A percentile compares a stretch with the other conserved stretches of the same genome.
These are phyloP conservation scores for Sporothrix variecibatus DNA, from an alignment of 2,329 filamentous ascomycete genomes.

Conservation along the genomic window DNA sequence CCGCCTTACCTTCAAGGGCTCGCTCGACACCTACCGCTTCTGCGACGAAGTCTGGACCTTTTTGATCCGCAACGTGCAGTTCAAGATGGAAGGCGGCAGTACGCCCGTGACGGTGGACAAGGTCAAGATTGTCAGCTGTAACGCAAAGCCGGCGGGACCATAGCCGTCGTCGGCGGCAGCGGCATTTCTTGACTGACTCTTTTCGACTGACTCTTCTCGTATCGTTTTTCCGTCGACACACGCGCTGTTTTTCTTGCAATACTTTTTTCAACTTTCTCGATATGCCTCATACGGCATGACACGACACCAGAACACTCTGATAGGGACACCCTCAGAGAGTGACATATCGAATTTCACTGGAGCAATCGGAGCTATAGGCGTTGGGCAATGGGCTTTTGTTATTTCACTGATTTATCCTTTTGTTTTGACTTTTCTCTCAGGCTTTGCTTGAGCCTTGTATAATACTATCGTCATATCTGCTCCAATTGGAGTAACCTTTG, in stretches of 20 bases:
- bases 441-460: neutral
- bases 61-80: slow-evolving; percentile 97
- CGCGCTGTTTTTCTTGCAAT: neutral
- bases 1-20: slow-evolving; percentile 93
- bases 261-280: neutral
- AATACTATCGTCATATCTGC: neutral
- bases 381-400: neutral
- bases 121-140: slow-evolving; percentile 98
- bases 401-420: neutral
- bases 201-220: neutral
- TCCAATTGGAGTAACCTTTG: neutral
- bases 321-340: neutral
- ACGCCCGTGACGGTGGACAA: slow-evolving; percentile 75
- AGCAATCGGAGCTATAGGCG: slow-evolving; percentile 12
- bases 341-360: neutral
- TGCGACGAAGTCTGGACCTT: slow-evolving; percentile 99
- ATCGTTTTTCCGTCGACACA: neutral
- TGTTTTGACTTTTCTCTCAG: neutral
- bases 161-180: neutral
- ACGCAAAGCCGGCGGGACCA: slow-evolving; percentile 65
- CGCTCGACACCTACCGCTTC: slow-evolving; percentile 97
- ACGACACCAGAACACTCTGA: neutral
- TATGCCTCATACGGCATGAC: neutral
- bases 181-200: no score
- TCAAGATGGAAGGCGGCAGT: slow-evolving; percentile 86